Conservation (phyloP, 202 grass and related monocot genomes). For the Miscanthus sacchariflorus region DNA sequence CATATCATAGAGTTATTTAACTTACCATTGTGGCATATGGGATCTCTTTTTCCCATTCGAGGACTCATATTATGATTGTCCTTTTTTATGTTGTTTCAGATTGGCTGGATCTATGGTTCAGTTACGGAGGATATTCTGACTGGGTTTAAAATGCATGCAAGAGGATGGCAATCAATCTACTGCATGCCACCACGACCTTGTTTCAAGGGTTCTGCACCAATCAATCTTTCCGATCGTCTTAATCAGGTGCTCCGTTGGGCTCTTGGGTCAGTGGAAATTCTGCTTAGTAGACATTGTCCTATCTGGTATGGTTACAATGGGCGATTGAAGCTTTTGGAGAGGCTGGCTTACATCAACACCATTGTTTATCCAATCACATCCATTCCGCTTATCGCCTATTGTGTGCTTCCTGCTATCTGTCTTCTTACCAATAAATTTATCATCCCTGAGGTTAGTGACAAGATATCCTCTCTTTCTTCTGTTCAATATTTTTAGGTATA, state of each 20-base stretch:
- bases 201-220: constrained; percentile 98
- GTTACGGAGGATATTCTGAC: constrained; percentile 97
- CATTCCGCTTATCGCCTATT: constrained; percentile 91
- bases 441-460: constrained; percentile 89
- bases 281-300: constrained; percentile 97
- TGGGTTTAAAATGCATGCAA: constrained; percentile 96
- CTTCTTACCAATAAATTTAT: constrained; percentile 92
- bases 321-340: constrained; percentile 89
- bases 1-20: not conserved
- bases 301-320: constrained; percentile 99
- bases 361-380: constrained; percentile 99
- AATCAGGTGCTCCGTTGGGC: constrained; percentile 99
- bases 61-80: constrained; percentile 2
- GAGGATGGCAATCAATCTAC: constrained; percentile 96
- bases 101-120: constrained; percentile 98
- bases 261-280: constrained; percentile 97
- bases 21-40: not conserved
- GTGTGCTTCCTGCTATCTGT: constrained; percentile 98
- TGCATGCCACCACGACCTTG: constrained; percentile 94
- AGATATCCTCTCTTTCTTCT: constrained; percentile 17
- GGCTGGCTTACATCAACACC: constrained; percentile 97
- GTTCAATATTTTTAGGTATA: not conserved
- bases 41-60: not conserved
- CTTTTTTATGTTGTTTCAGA: constrained; percentile 57
- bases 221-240: constrained; percentile 99